Evolutionary conservation across 257 asterid genomes (phyloP).

Genomic region (Salvia rosmarinus): DNA sequence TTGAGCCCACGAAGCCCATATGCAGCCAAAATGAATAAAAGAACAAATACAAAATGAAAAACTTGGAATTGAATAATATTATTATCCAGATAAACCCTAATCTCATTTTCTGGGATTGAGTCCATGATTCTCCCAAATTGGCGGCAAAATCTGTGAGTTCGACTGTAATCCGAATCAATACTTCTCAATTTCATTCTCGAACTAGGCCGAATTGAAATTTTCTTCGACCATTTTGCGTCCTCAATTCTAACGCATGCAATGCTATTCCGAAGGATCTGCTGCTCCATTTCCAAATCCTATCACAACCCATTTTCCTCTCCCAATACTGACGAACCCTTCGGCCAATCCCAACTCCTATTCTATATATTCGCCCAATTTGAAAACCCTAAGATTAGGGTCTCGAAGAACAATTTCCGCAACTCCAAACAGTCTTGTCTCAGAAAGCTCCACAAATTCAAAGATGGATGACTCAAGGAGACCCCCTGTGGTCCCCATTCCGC

Average conservation of each 20-base stretch:
- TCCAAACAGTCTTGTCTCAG: slow-evolving; percentile 47
- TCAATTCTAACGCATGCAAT: slow-evolving; percentile 45
- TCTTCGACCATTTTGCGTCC: slow-evolving; percentile 5
- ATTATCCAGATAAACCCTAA: slow-evolving; percentile 32
- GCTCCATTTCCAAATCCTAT: slow-evolving; percentile 56
- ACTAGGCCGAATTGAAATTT: neutral
- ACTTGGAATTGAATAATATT: neutral
- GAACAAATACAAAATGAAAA: neutral
- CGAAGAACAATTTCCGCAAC: slow-evolving; percentile 37
- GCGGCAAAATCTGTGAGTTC: slow-evolving; percentile 22
- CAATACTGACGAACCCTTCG: slow-evolving; percentile 42
- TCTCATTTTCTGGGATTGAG: neutral
- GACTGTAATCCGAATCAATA: neutral
- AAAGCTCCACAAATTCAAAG: slow-evolving; percentile 34
- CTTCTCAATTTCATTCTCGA: neutral
- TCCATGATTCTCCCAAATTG: slow-evolving; percentile 28
- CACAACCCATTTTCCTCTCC: slow-evolving; percentile 51
- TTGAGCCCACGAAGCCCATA: neutral
- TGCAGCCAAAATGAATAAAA: neutral
- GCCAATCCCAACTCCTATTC: slow-evolving; percentile 39
- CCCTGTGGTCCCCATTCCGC: slow-evolving; percentile 56
- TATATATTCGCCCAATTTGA: slow-evolving; percentile 30
- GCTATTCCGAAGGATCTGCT: slow-evolving; percentile 64
- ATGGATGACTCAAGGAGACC: slow-evolving; percentile 64
- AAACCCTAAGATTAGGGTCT: slow-evolving; percentile 40